These are phyloP conservation scores for Sugiyamaella boreocaroliniensis DNA, from an alignment of 805 yeast genomes.

Conservation along the genomic window DNA sequence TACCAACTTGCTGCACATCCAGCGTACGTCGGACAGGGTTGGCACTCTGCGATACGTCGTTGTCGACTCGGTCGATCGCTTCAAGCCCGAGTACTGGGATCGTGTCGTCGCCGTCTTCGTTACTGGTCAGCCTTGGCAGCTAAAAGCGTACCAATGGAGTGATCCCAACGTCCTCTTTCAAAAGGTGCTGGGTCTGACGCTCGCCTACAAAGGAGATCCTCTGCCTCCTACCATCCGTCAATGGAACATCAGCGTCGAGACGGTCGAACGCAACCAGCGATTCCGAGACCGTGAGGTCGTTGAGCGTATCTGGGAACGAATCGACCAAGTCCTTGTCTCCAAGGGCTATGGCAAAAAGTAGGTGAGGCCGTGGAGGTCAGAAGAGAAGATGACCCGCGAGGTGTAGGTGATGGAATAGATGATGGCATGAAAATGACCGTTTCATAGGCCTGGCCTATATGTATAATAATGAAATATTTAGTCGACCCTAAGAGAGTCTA, in stretches of 20 bases:
- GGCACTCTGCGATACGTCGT: constrained; percentile 64
- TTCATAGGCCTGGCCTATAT: background rate
- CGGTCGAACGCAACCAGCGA: constrained; percentile 72
- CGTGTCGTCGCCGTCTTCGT: constrained; percentile 93
- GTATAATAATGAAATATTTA: background rate
- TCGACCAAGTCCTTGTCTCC: constrained; percentile 65
- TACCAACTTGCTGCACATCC: constrained; percentile 41
- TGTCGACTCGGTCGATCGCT: constrained; percentile 81
- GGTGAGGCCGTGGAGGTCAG: too few relatives aligned
- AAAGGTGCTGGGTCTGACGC: constrained; percentile 73
- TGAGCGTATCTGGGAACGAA: constrained; percentile 74
- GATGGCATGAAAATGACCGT: background rate
- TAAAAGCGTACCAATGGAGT: constrained; percentile 75
- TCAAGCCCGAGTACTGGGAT: constrained; percentile 97
- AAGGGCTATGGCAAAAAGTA: constrained; percentile 45
- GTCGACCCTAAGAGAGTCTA: too few relatives aligned
- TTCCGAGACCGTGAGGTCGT: constrained; percentile 85
- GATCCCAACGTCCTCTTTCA: constrained; percentile 77
- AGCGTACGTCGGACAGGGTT: constrained; percentile 50
- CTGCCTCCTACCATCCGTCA: constrained; percentile 67
- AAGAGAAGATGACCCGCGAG: too few relatives aligned
- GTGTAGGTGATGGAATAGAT: too few relatives aligned
- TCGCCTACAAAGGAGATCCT: constrained; percentile 70
- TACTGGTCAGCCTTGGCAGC: constrained; percentile 98
- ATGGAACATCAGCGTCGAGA: constrained; percentile 83